Evolutionary conservation across 2,329 filamentous ascomycete species (phyloP).

Genomic region (Myotisia sp.): DNA sequence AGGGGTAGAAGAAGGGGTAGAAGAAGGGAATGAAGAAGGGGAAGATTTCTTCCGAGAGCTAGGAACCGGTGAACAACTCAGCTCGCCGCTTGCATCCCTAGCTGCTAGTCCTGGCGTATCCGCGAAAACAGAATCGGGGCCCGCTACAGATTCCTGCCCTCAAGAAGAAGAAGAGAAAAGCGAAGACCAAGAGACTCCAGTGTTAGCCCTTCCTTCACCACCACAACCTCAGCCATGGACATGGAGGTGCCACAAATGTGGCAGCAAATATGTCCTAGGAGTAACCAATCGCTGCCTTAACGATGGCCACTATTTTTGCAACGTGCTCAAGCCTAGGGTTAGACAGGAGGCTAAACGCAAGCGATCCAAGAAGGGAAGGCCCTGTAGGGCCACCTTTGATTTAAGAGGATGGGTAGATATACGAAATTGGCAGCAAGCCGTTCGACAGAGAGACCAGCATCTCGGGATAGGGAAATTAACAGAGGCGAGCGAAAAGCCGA

Average conservation of each 20-base stretch:
- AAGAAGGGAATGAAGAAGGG: conserved; percentile 16
- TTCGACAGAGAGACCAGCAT: background rate
- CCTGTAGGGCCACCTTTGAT: background rate
- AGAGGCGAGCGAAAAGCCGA: background rate
- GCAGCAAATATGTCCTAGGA: background rate
- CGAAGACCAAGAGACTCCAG: conserved; percentile 6
- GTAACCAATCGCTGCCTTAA: conserved; percentile 4
- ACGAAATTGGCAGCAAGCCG: background rate
- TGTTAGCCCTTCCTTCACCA: background rate
- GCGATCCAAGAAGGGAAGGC: background rate
- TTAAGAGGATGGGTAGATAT: background rate
- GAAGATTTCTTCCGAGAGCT: too few relatives aligned
- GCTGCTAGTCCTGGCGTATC: too few relatives aligned
- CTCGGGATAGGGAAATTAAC: too few relatives aligned
- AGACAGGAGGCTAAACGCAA: background rate
- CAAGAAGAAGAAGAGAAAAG: conserved; percentile 21
- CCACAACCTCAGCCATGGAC: background rate
- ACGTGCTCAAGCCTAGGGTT: background rate
- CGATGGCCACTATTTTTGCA: conserved; percentile 2
- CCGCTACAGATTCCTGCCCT: too few relatives aligned
- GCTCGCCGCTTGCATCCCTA: too few relatives aligned
- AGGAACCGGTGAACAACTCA: too few relatives aligned
- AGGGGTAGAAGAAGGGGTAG: conserved; percentile 12
- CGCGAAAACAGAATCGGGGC: too few relatives aligned
- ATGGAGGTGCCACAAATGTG: conserved; percentile 4